Evolutionary conservation across 805 yeast species (phyloP), one percentile per base, ranked within the genome.

Genomic region (Metschnikowia cerradonensis): DNA sequence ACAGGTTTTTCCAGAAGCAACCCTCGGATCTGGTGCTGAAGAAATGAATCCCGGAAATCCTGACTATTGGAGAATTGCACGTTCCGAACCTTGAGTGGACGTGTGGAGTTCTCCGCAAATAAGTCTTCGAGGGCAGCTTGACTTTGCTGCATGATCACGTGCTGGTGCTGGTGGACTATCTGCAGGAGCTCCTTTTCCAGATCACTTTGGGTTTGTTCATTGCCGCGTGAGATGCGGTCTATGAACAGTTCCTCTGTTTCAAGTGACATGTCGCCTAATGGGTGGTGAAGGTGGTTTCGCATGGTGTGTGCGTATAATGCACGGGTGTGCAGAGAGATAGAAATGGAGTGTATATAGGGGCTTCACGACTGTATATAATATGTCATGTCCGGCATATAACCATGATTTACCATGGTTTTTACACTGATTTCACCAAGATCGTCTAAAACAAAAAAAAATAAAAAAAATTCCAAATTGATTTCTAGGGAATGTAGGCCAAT

Each of bases 51-150:
- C 35, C 86, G 64, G 53, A 76, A 79, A 13, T 66, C 65, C 31
- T 76, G 75, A 5, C 77, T 67, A 22, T 83, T 83, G 43, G 75
- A 67, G 8, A 82, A 64, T 52, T 78, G 79, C 8, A 80, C 76
- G 36, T 71, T 70, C 14, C 68, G 61, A 3, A 82, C 60, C 23
- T 64, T 60, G 2, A 80, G 71, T 0, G 85, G 82, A 40, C 54
- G 60, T n/a, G 67, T 59, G 26, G 64, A 50, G 59, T 68, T 62
- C 14, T 66, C 68, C 19, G 52, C 42, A 52, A 73, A 72, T 42
- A 73, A 64, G 10, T 62, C 60, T 44, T 68, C 71, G 44, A 73
- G 47, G 50, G 57, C 73, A 23, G 63, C 59, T 32, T 60, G 60
- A 56, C 64, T 71, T 50, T 72, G 77, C 10, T 65, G 57, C 22